Base-by-base conservation (phyloP, 1,284 basidiomycete species). In the Microbotryum scabiosae region DNA sequence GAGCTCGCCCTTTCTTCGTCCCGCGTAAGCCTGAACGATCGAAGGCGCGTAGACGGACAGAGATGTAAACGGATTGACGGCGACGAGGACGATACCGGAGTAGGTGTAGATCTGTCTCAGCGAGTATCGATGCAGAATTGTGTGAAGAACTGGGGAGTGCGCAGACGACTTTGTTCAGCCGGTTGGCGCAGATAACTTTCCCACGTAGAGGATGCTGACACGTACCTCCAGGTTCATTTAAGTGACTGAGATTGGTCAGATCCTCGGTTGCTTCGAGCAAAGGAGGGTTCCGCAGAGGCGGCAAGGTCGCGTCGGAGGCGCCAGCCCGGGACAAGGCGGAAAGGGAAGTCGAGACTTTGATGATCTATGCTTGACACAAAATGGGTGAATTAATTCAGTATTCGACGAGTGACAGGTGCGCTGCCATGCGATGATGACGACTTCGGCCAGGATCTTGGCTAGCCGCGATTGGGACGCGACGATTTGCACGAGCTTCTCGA, bases 21-120 rank as follows among this genome's bases (percentile, higher is more conserved):
- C 93, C 62, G 88, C 89, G 75, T 99, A 99, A 21, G 92, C 90
- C 77, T 98, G 93, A 48, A 99, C 94, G 73, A 97, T 91, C 73
- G 97, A 91, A 18, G 90, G 88, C 18, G 89, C 90, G 80, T 99
- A 78, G 36, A 77, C 73, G 43, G 74, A 76, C 46, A 77, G 67
- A 18, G 65, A 64, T 86, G 88, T 89, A 77, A 98, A 99, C 53
- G 96, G 96, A 76, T 99, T 99, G 78, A 99, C 86, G 51, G 96
- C 96, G 75, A 99, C 97, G 67, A 96, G 84, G 62, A 96, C 80
- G 72, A 98, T 98, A 71, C 96, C 96, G 65, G 90, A 94, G 78
- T 98, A 98, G 46, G 96, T 98, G 75, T 99, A 98, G 71, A 97
- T 97, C 75, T 89, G 89, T 74, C 96, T 91, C 71, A 94, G 89